Evolutionary conservation across 2,329 filamentous ascomycete genomes (phyloP).

Genomic region (Gaeumannomyces sp.): DNA sequence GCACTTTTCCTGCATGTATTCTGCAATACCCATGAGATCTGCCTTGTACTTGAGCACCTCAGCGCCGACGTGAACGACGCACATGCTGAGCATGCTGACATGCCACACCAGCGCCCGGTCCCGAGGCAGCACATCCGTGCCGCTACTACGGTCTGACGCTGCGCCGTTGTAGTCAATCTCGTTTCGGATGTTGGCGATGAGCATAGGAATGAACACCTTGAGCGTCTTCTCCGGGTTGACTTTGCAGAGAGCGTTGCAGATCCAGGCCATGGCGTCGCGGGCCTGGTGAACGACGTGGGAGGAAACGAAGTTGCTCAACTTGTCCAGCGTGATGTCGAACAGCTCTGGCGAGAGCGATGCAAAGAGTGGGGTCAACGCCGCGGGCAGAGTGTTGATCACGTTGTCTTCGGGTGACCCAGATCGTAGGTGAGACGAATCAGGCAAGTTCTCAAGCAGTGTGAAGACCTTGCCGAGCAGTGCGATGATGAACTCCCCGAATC

Average conservation of each 20-base stretch:
- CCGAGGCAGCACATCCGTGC: constrained; percentile 85
- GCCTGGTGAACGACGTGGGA: constrained; percentile 96
- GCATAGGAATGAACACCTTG: constrained; percentile 82
- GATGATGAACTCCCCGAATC: constrained; percentile 86
- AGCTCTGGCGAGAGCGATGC: constrained; percentile 87
- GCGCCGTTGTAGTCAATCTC: constrained; percentile 97
- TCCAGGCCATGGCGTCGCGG: constrained; percentile 96
- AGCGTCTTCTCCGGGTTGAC: constrained; percentile 90
- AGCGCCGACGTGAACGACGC: constrained; percentile 88
- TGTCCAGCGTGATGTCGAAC: constrained; percentile 86
- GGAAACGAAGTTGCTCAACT: constrained; percentile 84
- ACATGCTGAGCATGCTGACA: constrained; percentile 95
- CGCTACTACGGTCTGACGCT: constrained; percentile 88
- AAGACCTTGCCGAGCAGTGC: constrained; percentile 92
- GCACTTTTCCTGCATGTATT: constrained; percentile 96
- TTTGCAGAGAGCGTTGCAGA: constrained; percentile 93
- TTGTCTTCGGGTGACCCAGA: constrained; percentile 93
- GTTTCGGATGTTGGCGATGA: constrained; percentile 85
- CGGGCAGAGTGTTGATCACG: constrained; percentile 90
- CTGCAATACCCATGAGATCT: constrained; percentile 82
- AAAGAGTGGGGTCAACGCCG: constrained; percentile 84
- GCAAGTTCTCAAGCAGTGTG: constrained; percentile 88
- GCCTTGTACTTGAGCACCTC: constrained; percentile 85
- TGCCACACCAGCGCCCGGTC: constrained; percentile 95
- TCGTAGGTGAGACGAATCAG: constrained; percentile 80